phyloP scores from a whole-genome alignment of 345 rosid species.

The Viola odorata region DNA sequence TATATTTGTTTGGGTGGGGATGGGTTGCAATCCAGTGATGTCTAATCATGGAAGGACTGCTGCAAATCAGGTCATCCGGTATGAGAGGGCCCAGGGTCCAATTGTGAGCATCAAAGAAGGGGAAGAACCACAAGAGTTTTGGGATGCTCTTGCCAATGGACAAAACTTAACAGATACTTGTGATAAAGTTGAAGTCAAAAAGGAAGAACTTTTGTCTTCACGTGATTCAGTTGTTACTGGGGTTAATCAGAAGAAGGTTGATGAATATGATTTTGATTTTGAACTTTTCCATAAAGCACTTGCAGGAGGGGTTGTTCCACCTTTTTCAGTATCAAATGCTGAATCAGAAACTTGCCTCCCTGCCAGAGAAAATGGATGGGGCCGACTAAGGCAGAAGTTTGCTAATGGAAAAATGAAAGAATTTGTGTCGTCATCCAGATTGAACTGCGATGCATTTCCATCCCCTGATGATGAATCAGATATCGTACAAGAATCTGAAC shows the following conservation, averaged over 20 bases:
- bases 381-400: conserved; percentile 56
- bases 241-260: conserved; percentile 37
- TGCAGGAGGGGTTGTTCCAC: conserved; percentile 64
- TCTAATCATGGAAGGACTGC: conserved; percentile 46
- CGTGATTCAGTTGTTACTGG: conserved; percentile 5
- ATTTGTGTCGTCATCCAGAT: conserved; percentile 39
- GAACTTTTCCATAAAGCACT: conserved; percentile 58
- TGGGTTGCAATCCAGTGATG: conserved; percentile 40
- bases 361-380: conserved; percentile 61
- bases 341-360: conserved; percentile 61
- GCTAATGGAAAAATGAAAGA: conserved; percentile 49
- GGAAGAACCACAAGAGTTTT: conserved; percentile 51
- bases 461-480: conserved; percentile 20
- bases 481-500: conserved; percentile 24
- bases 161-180: conserved; percentile 27
- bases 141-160: conserved; percentile 49
- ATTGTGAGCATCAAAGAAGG: conserved; percentile 42
- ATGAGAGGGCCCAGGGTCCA: conserved; percentile 58
- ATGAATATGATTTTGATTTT: conserved; percentile 56
- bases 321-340: conserved; percentile 37
- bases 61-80: conserved; percentile 58
- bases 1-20: conserved; percentile 59
- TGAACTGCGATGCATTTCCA: conserved; percentile 17
- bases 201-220: conserved; percentile 17
- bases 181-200: conserved; percentile 18